Base-by-base conservation (phyloP, 768 basidiomycete species). In the Lactarius evosmus region DNA sequence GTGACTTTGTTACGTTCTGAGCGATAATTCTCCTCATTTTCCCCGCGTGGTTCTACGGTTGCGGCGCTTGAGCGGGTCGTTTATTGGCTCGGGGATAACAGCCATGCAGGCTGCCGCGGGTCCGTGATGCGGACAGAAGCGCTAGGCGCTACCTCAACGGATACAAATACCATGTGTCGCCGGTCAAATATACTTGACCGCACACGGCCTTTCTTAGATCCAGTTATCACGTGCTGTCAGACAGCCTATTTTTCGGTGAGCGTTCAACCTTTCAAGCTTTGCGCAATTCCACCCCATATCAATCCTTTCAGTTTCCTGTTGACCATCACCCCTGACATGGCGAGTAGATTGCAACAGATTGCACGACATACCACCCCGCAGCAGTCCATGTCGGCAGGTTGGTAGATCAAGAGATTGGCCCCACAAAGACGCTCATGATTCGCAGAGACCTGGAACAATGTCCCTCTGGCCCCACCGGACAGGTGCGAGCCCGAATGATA, bases 381-480 rank as follows among this genome's bases (percentile, higher is more conserved):
- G 41, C 60, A 40, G 9, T 44, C 65, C 33, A 69, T 71, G 60
- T 60, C 79, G 30, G 80, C 79, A 74, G 86, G 87, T 86, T 61
- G 82, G 71, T 56, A 9, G 22, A 11, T 38, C 22, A 33, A 44
- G 22, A 11, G 17, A 52, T 19, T 30, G 38, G 53, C 71, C 54
- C 7, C 32, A 60, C 53, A 44, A 49, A 56, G 38, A 61, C 57
- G 25, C 65, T 50, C 38, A 56, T 51, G 36, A 54, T 27, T 14
- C 16, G 56, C 74, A 92, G 90, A 91, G 79, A 73, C 77, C 56
- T 94, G 91, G 91, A 78, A 86, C 66, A 73, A 77, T 61, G 88
- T 94, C 29, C 88, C 90, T 41, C 85, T 92, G 66, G 92, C 92
- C 22, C 92, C 92, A 40, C 89, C 91, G 12, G 92, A 94, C 72